Base-by-base conservation (phyloP, 371 early-diverging fungal genomes). In the Rhizopus arrhizus region DNA sequence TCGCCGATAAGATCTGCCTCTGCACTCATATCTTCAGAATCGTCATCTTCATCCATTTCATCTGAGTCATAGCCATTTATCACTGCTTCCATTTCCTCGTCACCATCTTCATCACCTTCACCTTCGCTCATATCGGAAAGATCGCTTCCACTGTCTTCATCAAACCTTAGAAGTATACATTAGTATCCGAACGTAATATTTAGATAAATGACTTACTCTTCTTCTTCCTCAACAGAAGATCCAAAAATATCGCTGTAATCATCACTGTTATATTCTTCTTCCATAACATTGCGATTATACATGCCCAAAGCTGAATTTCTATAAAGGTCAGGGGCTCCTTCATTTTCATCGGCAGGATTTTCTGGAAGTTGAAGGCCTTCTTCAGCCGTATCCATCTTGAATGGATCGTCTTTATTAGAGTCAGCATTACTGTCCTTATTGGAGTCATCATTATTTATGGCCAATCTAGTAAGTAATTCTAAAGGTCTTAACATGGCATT, bases 281-380 rank as follows among this genome's bases (percentile, higher is more conserved):
- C 81, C 59, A 81, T 74, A 10, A 69, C 82, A 33, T 83, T 81
- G 13, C 86, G 90, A 62, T 88, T 87, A 57, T 59, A 63, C 87
- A 96, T 87, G 11, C 96, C 95, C 8, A 98, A 84, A 9, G 96
- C 88, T 15, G 97, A 97, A 67, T 93, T 92, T 45, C 94, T 85
- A 71, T 91, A 91, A 13, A 93, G 74, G 56, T 93, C 92, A 5
- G 93, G 92, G n/a, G 93, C 85, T 15, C 87, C 84, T 38, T 91
- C 89, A 3, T 47, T 33, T 16, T 67, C 74, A 28, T 35, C 57
- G 11, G 41, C 64, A 28, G 58, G 43, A 10, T 42, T 47, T 29
- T 64, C 56, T 1, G 69, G 73, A 8, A 66, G 53, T 58, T 74
- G 54, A 51, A 69, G 48, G 32, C 66, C 66, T 22, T 72, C 74